Percentiles rank a stretch among this genome's conserved stretches.
phyloP scores from a whole-genome alignment of 2,329 filamentous ascomycete species.

The Penicillium paneum region DNA sequence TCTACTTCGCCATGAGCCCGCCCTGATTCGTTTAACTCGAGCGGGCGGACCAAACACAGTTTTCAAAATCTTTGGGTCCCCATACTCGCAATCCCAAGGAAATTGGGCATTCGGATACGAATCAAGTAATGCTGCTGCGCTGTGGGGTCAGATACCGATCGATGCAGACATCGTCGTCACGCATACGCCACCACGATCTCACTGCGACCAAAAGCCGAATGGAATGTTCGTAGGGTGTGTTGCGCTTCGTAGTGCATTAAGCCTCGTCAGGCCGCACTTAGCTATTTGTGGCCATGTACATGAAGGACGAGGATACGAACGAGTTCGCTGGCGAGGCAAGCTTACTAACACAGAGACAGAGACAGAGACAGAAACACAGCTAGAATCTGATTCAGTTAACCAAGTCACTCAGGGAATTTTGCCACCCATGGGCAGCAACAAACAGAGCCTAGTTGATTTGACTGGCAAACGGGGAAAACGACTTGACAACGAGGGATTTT shows the following conservation, averaged over 20 bases:
- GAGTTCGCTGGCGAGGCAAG: conserved; percentile 47
- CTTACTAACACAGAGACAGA: background rate
- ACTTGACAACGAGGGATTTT: conserved; percentile 32
- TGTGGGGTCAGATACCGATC: conserved; percentile 52
- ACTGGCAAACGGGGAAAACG: conserved; percentile 42
- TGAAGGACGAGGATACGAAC: conserved; percentile 53
- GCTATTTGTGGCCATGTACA: conserved; percentile 60
- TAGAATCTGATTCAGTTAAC: conserved; percentile 7
- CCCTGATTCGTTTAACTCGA: conserved; percentile 44
- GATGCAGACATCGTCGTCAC: conserved; percentile 56
- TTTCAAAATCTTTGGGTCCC: conserved; percentile 59
- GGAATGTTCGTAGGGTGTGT: conserved; percentile 48
- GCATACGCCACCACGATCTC: conserved; percentile 53
- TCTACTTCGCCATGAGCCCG: conserved; percentile 52
- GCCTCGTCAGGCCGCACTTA: conserved; percentile 49
- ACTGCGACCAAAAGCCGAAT: conserved; percentile 44
- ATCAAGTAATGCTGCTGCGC: conserved; percentile 36
- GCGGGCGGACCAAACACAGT: conserved; percentile 46
- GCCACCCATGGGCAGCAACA: conserved; percentile 51
- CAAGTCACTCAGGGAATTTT: conserved; percentile 21
- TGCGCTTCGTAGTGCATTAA: conserved; percentile 45
- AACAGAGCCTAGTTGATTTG: conserved; percentile 54
- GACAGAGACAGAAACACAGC: background rate
- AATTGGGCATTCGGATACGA: conserved; percentile 58
- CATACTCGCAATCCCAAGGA: conserved; percentile 48